Evolutionary conservation across 139 green algal species (phyloP), one percentile per base, ranked within the genome.

Genomic region (Coccomyxa sp.): DNA sequence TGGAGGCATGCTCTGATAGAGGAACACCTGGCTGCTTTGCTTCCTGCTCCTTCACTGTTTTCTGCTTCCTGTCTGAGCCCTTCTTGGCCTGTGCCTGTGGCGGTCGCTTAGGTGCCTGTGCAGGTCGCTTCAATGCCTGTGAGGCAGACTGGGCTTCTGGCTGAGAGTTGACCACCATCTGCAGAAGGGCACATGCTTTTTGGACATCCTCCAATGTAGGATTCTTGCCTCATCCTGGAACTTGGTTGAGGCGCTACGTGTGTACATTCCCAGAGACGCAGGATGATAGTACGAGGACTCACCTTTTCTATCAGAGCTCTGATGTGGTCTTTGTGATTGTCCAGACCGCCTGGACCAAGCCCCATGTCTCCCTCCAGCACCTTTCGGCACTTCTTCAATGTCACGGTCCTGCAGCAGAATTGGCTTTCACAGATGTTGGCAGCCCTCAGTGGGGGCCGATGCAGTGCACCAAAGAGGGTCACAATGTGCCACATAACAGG

Each of bases 331-430:
- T 72, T 72, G 24, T 72, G 10, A 16, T 12, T 35, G 24, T 39
- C 34, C 68, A 72, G 29, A 16, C n/a, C 22, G 2, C 14, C 29
- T 16, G 24, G 24, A 22, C 10, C 24, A 29, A 81, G 38, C 2
- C 68, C 64, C 24, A 81, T 38, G 22, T 81, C 76, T 34, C 75
- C 68, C 31, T 81, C 76, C 3, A 81, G 40, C 29, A 81, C 22
- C n/a, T 75, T 81, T n/a, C 76, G 76, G 68, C 64, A 81, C 8
- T 35, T 38, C n/a, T 81, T 81, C 76, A 81, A 75, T 0, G 64
- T 81, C 10, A 81, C 22, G 18, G 50, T 50, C 10, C 76, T 81
- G 76, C 76, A 75, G 8, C 1, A 39, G 38, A 75, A 34, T 10
- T 54, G 64, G 64, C 24, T 8, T 36, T 8, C 64, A 71, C 18